Conservation (phyloP, 106 monocot species). For the Posidonia australis region DNA sequence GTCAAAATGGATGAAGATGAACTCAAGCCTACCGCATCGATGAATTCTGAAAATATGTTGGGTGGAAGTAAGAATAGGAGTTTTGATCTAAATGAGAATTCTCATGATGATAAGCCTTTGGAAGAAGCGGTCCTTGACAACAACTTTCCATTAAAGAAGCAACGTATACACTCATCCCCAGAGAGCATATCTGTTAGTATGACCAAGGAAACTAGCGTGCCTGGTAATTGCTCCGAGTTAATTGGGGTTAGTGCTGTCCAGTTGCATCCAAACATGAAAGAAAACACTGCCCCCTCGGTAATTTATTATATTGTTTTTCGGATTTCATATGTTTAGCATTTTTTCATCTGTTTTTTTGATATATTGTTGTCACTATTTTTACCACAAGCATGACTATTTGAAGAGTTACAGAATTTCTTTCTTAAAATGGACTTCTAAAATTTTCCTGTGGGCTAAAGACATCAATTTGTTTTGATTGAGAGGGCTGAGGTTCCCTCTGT, state of each 20-base stretch:
- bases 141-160: background rate
- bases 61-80: background rate
- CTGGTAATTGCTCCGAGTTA: background rate
- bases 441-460: too few relatives aligned
- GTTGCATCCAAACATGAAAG: background rate
- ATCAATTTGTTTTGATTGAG: too few relatives aligned
- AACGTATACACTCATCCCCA: background rate
- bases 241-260: background rate
- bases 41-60: background rate
- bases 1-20: background rate
- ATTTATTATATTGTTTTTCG: too few relatives aligned
- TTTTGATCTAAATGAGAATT: conserved; percentile 6
- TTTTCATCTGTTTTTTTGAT: too few relatives aligned
- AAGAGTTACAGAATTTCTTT: too few relatives aligned
- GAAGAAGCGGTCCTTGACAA: background rate
- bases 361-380: too few relatives aligned
- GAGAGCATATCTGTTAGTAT: background rate
- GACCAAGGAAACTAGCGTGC: background rate
- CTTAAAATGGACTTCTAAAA: too few relatives aligned
- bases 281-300: too few relatives aligned
- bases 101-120: background rate
- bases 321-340: too few relatives aligned
- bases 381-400: too few relatives aligned
- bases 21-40: background rate
- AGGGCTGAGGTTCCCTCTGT: too few relatives aligned